phyloP scores from a whole-genome alignment of 202 grass and related monocot species.

The Musa balbisiana region DNA sequence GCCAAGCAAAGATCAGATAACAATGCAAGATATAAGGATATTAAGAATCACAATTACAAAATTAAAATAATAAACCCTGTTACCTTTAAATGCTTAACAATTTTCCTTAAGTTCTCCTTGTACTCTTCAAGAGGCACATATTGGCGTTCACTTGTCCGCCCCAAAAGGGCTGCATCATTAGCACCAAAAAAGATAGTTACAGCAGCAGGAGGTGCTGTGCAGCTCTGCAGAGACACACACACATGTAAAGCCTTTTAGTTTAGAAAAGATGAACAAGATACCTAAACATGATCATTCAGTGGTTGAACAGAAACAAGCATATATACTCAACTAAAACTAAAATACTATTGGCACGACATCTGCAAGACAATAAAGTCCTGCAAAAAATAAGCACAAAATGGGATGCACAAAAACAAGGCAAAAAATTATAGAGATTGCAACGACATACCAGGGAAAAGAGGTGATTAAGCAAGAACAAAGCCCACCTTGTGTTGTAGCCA shows the following conservation, averaged over 20 bases:
- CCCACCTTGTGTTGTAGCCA: conserved; percentile 93
- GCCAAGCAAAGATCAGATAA: not conserved
- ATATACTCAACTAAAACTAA: not conserved
- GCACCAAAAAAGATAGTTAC: conserved; percentile 94
- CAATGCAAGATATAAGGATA: not conserved
- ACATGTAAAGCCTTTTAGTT: not conserved
- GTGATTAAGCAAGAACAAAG: conserved; percentile 61
- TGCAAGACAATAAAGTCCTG: not conserved
- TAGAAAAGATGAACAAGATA: not conserved
- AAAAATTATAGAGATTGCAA: not conserved
- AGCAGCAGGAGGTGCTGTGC: conserved; percentile 26
- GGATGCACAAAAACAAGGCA: not conserved
- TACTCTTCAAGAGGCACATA: conserved; percentile 72
- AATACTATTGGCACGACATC: not conserved
- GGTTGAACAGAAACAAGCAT: not conserved
- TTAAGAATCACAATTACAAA: not conserved
- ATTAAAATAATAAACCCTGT: not conserved
- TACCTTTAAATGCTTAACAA: conserved; percentile 69
- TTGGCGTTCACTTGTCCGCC: conserved; percentile 44
- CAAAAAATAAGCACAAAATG: not conserved
- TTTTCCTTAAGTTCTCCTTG: conserved; percentile 57
- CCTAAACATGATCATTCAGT: not conserved
- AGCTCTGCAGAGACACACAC: not conserved
- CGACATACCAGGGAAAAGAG: conserved; percentile 61
- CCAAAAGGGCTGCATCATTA: conserved; percentile 65